Percentiles rank a stretch among this genome's conserved stretches.
Evolutionary conservation across 768 basidiomycete genomes (phyloP).

Genomic region (Russula emetica): DNA sequence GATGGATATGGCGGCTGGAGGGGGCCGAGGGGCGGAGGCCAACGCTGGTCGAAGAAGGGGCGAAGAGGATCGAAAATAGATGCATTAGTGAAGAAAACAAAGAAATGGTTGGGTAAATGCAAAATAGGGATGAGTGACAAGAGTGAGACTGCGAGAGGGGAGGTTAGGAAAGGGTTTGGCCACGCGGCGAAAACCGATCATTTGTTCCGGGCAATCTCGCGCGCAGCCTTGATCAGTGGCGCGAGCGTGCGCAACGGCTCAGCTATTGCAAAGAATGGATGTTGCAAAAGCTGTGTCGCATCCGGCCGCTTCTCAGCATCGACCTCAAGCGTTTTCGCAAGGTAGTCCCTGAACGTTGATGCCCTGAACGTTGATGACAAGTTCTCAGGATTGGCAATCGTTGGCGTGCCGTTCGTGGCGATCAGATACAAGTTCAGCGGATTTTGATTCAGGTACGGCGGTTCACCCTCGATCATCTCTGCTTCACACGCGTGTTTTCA

Average conservation of each 20-base stretch:
- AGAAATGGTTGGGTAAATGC: slow-evolving; percentile 12
- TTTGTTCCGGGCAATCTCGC: no score
- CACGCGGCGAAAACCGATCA: neutral
- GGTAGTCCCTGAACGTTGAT: slow-evolving; percentile 81
- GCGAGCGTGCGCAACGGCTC: no score
- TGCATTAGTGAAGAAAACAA: slow-evolving; percentile 8
- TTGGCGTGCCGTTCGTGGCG: slow-evolving; percentile 96
- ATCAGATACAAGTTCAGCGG: slow-evolving; percentile 94
- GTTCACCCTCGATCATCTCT: slow-evolving; percentile 99
- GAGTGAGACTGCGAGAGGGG: neutral
- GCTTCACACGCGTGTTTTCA: slow-evolving; percentile 11
- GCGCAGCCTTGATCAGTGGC: no score
- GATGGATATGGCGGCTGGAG: slow-evolving; percentile 2
- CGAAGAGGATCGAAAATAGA: neutral
- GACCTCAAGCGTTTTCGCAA: slow-evolving; percentile 84
- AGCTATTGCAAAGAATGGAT: no score
- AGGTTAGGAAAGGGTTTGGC: neutral
- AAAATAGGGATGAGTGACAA: slow-evolving; percentile 11
- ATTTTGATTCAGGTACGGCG: slow-evolving; percentile 94
- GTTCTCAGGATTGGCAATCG: slow-evolving; percentile 84
- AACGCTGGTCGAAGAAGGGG: slow-evolving; percentile 10
- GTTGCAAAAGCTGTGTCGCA: no score
- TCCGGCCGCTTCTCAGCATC: slow-evolving; percentile 91
- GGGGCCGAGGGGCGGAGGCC: slow-evolving; percentile 2
- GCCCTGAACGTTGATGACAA: slow-evolving; percentile 77